These are phyloP conservation scores for Talaromyces amestolkiae DNA, from an alignment of 2,329 filamentous ascomycete genomes.

Conservation along the genomic window DNA sequence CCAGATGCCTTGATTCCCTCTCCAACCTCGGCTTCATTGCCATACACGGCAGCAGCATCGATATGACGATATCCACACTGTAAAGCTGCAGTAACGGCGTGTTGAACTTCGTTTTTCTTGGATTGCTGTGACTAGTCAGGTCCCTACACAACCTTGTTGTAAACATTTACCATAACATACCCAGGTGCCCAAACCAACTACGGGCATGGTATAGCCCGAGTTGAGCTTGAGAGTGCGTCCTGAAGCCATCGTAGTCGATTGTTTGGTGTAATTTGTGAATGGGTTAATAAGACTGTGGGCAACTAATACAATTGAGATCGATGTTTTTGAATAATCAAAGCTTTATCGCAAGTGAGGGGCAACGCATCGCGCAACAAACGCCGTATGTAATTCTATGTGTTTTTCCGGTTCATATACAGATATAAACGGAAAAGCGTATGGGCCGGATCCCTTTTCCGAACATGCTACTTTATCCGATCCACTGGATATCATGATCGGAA, in stretches of 20 bases:
- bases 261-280: neutral
- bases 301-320: neutral
- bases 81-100: neutral
- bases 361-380: neutral
- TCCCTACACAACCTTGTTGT: too few relatives aligned
- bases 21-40: neutral
- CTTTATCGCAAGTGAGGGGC: neutral
- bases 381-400: neutral
- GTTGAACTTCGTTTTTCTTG: neutral
- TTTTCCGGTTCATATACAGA: neutral
- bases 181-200: neutral
- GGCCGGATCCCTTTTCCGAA: neutral
- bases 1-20: neutral
- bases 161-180: neutral
- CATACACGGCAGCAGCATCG: neutral
- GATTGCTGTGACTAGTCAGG: neutral
- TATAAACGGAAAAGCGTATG: neutral
- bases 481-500: neutral
- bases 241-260: neutral
- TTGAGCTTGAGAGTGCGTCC: neutral
- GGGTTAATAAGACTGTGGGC: neutral
- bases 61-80: neutral
- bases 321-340: neutral
- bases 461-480: neutral
- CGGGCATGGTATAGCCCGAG: neutral